These are phyloP conservation scores for Psilocybe sp. DNA, from an alignment of 768 basidiomycete genomes.

Conservation along the genomic window DNA sequence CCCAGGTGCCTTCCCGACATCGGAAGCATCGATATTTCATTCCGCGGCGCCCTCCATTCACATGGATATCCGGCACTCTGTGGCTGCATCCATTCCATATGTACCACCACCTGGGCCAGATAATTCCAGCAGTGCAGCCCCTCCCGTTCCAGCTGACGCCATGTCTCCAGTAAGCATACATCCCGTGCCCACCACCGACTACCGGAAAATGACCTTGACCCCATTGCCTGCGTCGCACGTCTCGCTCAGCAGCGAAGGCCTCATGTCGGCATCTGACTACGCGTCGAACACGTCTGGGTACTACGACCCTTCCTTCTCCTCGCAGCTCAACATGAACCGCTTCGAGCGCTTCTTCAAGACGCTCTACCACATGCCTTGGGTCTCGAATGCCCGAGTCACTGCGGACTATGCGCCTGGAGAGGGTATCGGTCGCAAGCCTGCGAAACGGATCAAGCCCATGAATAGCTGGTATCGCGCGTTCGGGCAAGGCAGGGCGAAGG, in stretches of 20 bases:
- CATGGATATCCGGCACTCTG: not conserved
- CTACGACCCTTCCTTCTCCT: constrained; percentile 35
- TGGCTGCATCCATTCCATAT: not conserved
- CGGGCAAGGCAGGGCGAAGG: not conserved
- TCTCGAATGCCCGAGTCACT: constrained; percentile 41
- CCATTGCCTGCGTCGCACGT: constrained; percentile 17
- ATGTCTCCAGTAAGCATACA: constrained; percentile 31
- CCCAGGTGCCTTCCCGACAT: constrained; percentile 7
- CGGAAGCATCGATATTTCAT: not conserved
- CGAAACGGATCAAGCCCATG: constrained; percentile 23
- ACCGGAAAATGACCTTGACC: constrained; percentile 33
- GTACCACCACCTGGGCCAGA: not conserved
- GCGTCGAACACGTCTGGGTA: constrained; percentile 19
- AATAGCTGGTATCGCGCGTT: constrained; percentile 32
- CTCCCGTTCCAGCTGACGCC: constrained; percentile 8
- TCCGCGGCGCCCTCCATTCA: too few relatives aligned
- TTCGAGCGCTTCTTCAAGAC: constrained; percentile 39
- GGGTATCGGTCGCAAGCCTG: constrained; percentile 13
- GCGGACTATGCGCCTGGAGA: constrained; percentile 41
- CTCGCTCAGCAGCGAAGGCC: not conserved
- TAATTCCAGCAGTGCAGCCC: not conserved
- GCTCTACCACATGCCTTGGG: constrained; percentile 46
- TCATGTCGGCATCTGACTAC: not conserved
- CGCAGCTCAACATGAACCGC: constrained; percentile 28
- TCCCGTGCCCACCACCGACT: constrained; percentile 31